Evolutionary conservation across 306 rosid genomes (phyloP).

Genomic region (Argentina anserina): DNA sequence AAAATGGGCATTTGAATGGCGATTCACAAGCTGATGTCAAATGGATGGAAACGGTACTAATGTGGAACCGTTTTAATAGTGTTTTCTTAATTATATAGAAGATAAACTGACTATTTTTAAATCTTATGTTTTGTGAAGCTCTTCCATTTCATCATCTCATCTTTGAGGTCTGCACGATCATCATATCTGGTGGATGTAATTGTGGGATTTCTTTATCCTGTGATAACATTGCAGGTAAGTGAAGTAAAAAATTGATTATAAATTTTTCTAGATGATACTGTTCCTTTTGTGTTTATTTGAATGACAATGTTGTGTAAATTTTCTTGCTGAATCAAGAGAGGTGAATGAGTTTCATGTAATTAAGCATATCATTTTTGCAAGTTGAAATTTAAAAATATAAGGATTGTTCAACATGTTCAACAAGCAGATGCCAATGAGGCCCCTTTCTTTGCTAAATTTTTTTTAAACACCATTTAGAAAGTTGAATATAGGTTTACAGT

Average conservation of each 20-base stretch:
- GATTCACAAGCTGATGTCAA: constrained; percentile 83
- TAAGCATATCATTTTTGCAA: background rate
- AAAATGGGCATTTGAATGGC: constrained; percentile 62
- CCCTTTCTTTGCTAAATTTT: too few species aligned
- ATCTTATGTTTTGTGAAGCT: constrained; percentile 52
- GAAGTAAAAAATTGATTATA: constrained; percentile 10
- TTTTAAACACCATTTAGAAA: background rate
- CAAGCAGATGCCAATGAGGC: background rate
- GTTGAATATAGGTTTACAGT: background rate
- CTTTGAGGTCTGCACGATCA: constrained; percentile 90
- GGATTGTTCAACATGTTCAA: background rate
- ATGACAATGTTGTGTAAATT: background rate
- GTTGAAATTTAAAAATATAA: background rate
- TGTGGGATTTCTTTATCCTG: constrained; percentile 89
- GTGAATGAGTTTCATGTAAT: background rate
- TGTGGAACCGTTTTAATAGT: background rate
- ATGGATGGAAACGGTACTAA: constrained; percentile 97
- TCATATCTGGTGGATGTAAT: constrained; percentile 78
- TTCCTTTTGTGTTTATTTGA: background rate
- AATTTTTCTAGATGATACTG: background rate
- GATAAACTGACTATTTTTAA: constrained; percentile 24
- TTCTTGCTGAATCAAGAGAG: background rate
- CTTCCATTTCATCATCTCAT: constrained; percentile 80
- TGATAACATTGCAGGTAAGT: constrained; percentile 88
- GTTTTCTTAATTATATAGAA: constrained; percentile 23